These are phyloP conservation scores for Neocucurbitaria cava DNA, from an alignment of 2,329 filamentous ascomycete species.

Conservation along the genomic window DNA sequence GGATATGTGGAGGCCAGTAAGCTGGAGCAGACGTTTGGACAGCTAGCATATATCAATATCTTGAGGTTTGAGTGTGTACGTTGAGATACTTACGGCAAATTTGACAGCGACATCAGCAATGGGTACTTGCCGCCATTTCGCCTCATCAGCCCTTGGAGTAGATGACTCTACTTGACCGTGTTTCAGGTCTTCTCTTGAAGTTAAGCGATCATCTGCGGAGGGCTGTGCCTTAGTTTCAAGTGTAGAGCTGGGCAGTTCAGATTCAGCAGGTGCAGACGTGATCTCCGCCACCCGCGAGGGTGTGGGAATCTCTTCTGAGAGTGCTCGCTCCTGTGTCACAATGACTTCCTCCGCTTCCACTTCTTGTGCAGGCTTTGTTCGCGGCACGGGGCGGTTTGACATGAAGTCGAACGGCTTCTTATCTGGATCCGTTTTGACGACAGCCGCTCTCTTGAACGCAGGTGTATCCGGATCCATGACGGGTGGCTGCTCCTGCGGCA, in stretches of 20 bases:
- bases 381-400: conserved; percentile 44
- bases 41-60: conserved; percentile 62
- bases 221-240: conserved; percentile 23
- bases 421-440: conserved; percentile 37
- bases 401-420: conserved; percentile 46
- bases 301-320: neutral
- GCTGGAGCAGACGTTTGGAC: conserved; percentile 78
- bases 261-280: conserved; percentile 2
- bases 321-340: conserved; percentile 2
- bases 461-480: conserved; percentile 39
- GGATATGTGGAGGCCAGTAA: conserved; percentile 78
- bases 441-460: conserved; percentile 30
- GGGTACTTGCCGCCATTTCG: conserved; percentile 36
- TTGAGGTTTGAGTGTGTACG: neutral
- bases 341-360: conserved; percentile 27
- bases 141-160: conserved; percentile 12
- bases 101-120: conserved; percentile 40
- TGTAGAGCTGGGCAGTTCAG: conserved; percentile 13
- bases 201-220: conserved; percentile 20
- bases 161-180: conserved; percentile 12
- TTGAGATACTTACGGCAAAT: conserved; percentile 41
- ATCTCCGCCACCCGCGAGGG: conserved; percentile 4
- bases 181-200: conserved; percentile 19
- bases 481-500: conserved; percentile 16
- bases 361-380: conserved; percentile 47